phyloP scores from a whole-genome alignment of 1,139 yeast genomes.

The Yamadazyma aaseri region DNA sequence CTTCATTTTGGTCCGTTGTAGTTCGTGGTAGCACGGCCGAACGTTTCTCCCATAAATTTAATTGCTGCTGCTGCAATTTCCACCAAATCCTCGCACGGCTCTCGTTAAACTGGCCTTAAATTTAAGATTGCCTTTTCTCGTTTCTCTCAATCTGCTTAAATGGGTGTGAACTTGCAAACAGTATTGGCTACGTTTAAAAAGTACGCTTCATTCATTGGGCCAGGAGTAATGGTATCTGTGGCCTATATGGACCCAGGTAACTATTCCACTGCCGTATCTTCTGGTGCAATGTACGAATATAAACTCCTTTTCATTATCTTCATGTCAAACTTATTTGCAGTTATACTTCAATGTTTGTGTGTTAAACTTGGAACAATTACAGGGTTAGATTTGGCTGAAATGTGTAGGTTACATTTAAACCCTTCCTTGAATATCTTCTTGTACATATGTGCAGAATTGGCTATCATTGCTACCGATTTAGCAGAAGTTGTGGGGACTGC shows the following conservation, averaged over 20 bases:
- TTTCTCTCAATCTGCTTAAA: no score
- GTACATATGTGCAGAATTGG: constrained; percentile 67
- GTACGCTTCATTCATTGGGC: constrained; percentile 65
- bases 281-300: constrained; percentile 72
- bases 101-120: no score
- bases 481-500: constrained; percentile 87
- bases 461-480: constrained; percentile 76
- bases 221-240: constrained; percentile 73
- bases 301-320: constrained; percentile 61
- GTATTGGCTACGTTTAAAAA: constrained; percentile 30
- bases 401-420: constrained; percentile 66
- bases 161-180: no score
- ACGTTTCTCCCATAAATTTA: no score
- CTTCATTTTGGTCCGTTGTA: no score
- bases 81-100: no score
- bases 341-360: constrained; percentile 67
- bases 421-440: constrained; percentile 53
- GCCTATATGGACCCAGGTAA: constrained; percentile 84
- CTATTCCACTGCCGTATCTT: constrained; percentile 75
- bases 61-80: no score
- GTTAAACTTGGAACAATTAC: constrained; percentile 77
- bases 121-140: no score
- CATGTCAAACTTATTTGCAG: constrained; percentile 69
- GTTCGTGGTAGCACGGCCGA: no score
- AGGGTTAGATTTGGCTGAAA: constrained; percentile 74